Base-by-base conservation (phyloP, 305 asterid genomes). In the Coffea humblotiana region DNA sequence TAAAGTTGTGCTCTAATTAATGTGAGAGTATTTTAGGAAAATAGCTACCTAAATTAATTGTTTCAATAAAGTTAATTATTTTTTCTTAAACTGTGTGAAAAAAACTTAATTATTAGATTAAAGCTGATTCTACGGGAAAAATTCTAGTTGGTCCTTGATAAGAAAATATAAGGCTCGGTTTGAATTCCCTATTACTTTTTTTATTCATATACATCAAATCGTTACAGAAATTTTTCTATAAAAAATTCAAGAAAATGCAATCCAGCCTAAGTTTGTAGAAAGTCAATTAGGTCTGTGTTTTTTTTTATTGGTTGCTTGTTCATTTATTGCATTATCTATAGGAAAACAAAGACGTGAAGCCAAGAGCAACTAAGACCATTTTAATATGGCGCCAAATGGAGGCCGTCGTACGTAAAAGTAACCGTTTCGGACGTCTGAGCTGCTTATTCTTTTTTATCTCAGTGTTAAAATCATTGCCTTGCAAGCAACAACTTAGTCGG, bases 361-460 rank as follows among this genome's bases (percentile, higher is more conserved):
- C 65, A 71, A 58, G 70, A 66, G 40, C 37, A 47, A 52, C 69
- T 45, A 2, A 48, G 76, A 43, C 43, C 74, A 70, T 84, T 81
- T 40, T 64, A 54, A 18, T 45, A 64, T 71, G 81, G 81, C 77
- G 78, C 86, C 91, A 88, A 86, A 84, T 87, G 87, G 84, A 83
- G 83, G 80, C 72, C 79, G 78, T 79, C 85, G 91, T 84, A 87
- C 84, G 82, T 29, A 71, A 79, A 74, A 60, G 77, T 88, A 82
- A 75, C 83, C 76, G 82, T 77, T 80, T 64, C 52, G 87, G 85
- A 90, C 85, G 80, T 75, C 35, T 72, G 51, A 49, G 64, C 56
- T 19, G 63, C 63, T 40, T 66, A 4, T 18, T 6, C 18, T 63
- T 23, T 29, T 47, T 15, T 43, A 3, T 1, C 43, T 40, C 43